Percentiles rank a stretch among this genome's conserved stretches.
Conservation (phyloP, 176 grass and related monocot genomes). For the Aegilops umbellulata region DNA sequence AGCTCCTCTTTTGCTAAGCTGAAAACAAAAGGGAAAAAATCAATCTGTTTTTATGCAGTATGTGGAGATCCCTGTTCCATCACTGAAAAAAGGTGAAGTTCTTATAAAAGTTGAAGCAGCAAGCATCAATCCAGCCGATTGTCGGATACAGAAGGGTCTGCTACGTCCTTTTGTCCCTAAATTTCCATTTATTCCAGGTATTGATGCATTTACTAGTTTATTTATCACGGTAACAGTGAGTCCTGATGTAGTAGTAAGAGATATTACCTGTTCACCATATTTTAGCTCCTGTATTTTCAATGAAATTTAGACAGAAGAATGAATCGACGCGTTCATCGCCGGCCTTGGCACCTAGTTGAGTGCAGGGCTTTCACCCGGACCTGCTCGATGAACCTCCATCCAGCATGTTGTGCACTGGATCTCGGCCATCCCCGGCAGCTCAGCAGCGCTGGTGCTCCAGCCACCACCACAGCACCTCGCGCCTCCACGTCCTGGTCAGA, state of each 20-base stretch:
- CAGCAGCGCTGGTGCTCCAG: too few relatives aligned
- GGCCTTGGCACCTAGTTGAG: too few relatives aligned
- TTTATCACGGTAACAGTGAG: neutral
- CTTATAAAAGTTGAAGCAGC: slow-evolving; percentile 53
- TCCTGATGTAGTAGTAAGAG: neutral
- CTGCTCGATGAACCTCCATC: too few relatives aligned
- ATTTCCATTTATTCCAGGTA: slow-evolving; percentile 63
- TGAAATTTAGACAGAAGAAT: too few relatives aligned
- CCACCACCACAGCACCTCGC: too few relatives aligned
- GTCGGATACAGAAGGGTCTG: slow-evolving; percentile 48
- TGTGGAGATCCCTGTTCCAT: slow-evolving; percentile 39
- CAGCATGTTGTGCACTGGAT: too few relatives aligned
- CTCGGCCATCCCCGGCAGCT: too few relatives aligned
- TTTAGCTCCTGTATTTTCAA: neutral
- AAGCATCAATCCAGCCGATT: slow-evolving; percentile 52
- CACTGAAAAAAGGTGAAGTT: slow-evolving; percentile 37
- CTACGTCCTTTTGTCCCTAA: slow-evolving; percentile 45
- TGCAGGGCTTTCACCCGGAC: too few relatives aligned
- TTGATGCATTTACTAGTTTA: neutral
- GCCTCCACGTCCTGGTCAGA: too few relatives aligned
- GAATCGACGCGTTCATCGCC: too few relatives aligned
- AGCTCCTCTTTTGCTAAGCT: neutral
- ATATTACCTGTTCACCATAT: neutral
- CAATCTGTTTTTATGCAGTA: slow-evolving; percentile 3
- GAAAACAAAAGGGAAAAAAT: too few relatives aligned